Evolutionary conservation across 495 filamentous ascomycete genomes (phyloP).

Genomic region (Xylaria sp.): DNA sequence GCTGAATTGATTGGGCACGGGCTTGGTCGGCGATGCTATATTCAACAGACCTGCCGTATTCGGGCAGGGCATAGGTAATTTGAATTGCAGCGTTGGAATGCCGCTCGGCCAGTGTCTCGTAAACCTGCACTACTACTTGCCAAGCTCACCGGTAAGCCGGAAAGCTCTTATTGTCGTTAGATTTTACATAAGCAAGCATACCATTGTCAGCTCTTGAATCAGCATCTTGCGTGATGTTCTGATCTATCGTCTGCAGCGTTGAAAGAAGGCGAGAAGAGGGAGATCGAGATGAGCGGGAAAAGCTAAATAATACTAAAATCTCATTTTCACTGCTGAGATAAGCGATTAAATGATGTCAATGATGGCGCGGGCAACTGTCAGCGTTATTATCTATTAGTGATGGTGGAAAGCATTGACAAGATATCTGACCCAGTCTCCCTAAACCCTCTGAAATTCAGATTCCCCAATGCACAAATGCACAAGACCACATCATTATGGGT

Average conservation of each 20-base stretch:
- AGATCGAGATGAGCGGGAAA: background rate
- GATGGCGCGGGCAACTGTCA: background rate
- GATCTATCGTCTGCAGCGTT: background rate
- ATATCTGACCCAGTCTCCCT: background rate
- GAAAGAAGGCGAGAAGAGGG: background rate
- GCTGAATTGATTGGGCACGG: slow-evolving; percentile 12
- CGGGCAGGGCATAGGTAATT: slow-evolving; percentile 2
- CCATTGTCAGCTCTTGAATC: background rate
- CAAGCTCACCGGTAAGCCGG: background rate
- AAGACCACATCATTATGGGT: background rate
- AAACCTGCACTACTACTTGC: background rate
- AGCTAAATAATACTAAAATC: background rate
- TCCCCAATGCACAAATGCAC: background rate
- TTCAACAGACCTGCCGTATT: slow-evolving; percentile 18
- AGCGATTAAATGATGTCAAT: background rate
- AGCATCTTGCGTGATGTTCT: background rate
- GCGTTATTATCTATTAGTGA: slow-evolving; percentile 18
- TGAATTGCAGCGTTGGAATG: background rate
- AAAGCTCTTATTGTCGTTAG: background rate
- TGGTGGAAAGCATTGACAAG: background rate
- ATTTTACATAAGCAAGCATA: background rate
- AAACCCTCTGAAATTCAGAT: background rate
- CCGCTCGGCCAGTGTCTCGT: background rate
- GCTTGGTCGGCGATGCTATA: slow-evolving; percentile 7
- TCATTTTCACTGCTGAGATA: background rate